Evolutionary conservation across 2,329 filamentous ascomycete species (phyloP).

Genomic region (Fusarium avenaceum): DNA sequence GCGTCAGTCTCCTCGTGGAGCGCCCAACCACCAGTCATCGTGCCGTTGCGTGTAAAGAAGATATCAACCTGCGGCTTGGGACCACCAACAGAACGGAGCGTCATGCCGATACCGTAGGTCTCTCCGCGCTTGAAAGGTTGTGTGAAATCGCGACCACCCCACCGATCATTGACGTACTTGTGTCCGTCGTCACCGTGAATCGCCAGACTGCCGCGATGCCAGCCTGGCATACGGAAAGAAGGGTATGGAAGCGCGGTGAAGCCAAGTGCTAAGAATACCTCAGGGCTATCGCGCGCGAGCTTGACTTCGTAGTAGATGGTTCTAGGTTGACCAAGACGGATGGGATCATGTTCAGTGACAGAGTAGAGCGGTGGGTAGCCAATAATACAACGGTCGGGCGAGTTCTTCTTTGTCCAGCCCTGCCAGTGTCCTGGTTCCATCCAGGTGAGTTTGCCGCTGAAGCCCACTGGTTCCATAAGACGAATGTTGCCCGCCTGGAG

Average conservation of each 20-base stretch:
- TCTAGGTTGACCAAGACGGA: slow-evolving; percentile 56
- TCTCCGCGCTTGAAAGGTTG: slow-evolving; percentile 73
- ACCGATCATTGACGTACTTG: slow-evolving; percentile 80
- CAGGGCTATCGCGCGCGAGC: slow-evolving; percentile 62
- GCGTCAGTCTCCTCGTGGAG: slow-evolving; percentile 80
- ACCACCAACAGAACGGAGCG: slow-evolving; percentile 59
- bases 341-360: slow-evolving; percentile 69
- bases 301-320: slow-evolving; percentile 81
- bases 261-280: slow-evolving; percentile 73
- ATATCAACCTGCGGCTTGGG: slow-evolving; percentile 53
- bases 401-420: slow-evolving; percentile 57
- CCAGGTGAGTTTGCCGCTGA: slow-evolving; percentile 62
- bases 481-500: slow-evolving; percentile 66
- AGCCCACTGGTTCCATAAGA: slow-evolving; percentile 65
- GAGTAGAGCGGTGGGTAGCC: slow-evolving; percentile 78
- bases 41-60: slow-evolving; percentile 79
- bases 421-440: slow-evolving; percentile 66
- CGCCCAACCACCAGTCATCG: slow-evolving; percentile 73
- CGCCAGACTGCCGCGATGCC: slow-evolving; percentile 80
- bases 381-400: slow-evolving; percentile 73
- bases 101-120: slow-evolving; percentile 79
- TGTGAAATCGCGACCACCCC: slow-evolving; percentile 79
- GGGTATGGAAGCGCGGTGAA: slow-evolving; percentile 82
- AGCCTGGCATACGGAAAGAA: slow-evolving; percentile 81
- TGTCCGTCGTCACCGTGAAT: slow-evolving; percentile 87